Evolutionary conservation across 257 asterid genomes (phyloP).

Genomic region (Nyctanthes arbortristis): DNA sequence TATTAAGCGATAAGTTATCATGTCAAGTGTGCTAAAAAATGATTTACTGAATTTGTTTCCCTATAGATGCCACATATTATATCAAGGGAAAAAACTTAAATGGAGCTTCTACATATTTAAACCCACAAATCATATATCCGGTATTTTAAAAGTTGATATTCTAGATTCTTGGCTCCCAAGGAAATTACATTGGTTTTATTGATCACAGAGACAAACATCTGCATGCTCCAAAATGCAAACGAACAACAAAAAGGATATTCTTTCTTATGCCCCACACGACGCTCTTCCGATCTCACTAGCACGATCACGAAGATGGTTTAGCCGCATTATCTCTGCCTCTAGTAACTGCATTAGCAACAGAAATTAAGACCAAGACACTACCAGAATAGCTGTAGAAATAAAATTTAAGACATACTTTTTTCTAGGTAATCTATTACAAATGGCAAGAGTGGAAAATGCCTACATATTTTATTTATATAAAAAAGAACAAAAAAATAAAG

Average conservation of each 20-base stretch:
- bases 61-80: background rate
- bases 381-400: background rate
- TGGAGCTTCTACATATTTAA: conserved; percentile 8
- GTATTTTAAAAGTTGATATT: background rate
- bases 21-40: background rate
- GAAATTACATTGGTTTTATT: background rate
- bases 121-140: background rate
- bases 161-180: conserved; percentile 15
- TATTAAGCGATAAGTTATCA: background rate
- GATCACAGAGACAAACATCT: background rate
- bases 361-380: conserved; percentile 7
- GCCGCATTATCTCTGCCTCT: conserved; percentile 48
- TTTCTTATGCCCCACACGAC: conserved; percentile 51
- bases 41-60: background rate
- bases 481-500: background rate
- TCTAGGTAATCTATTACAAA: background rate
- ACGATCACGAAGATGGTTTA: conserved; percentile 58
- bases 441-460: background rate
- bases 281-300: conserved; percentile 69
- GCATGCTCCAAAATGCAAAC: background rate
- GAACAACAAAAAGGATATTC: conserved; percentile 57
- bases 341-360: conserved; percentile 36
- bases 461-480: background rate
- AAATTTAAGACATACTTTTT: background rate
- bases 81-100: background rate